A percentile compares a stretch with the other conserved stretches of the same genome.
Conservation (phyloP, 2,329 filamentous ascomycete species). For the Curvularia eragrostidis region DNA sequence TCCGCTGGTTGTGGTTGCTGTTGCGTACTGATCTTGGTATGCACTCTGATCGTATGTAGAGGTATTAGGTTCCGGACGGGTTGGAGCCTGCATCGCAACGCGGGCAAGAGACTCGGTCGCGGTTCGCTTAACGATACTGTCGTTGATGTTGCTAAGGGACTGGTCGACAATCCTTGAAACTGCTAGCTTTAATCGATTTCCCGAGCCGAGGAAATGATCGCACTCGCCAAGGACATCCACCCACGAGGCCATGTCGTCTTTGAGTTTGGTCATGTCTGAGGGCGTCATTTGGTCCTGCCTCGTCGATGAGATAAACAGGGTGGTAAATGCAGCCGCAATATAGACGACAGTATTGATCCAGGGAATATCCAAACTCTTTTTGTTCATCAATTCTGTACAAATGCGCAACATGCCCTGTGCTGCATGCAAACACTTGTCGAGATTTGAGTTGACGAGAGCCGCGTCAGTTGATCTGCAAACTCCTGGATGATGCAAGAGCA, state of each 20-base stretch:
- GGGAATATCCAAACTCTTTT: constrained; percentile 76
- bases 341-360: constrained; percentile 79
- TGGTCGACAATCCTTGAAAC: constrained; percentile 59
- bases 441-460: constrained; percentile 64
- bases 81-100: constrained; percentile 42
- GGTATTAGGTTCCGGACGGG: constrained; percentile 23
- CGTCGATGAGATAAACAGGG: constrained; percentile 72
- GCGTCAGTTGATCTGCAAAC: constrained; percentile 60
- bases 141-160: constrained; percentile 56
- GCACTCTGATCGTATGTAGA: constrained; percentile 33
- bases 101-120: constrained; percentile 54
- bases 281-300: constrained; percentile 66
- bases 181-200: constrained; percentile 55
- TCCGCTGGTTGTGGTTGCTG: constrained; percentile 19
- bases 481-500: constrained; percentile 62
- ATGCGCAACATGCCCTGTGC: constrained; percentile 68
- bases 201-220: constrained; percentile 65
- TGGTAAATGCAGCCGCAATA: constrained; percentile 75
- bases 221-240: constrained; percentile 71
- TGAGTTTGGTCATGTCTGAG: constrained; percentile 66
- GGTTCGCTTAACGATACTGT: constrained; percentile 53
- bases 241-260: constrained; percentile 73
- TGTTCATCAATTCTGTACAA: constrained; percentile 64
- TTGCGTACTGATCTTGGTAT: constrained; percentile 36
- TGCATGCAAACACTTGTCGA: constrained; percentile 68